Evolutionary conservation across 495 filamentous ascomycete species (phyloP).

Genomic region (Tuber indicum): DNA sequence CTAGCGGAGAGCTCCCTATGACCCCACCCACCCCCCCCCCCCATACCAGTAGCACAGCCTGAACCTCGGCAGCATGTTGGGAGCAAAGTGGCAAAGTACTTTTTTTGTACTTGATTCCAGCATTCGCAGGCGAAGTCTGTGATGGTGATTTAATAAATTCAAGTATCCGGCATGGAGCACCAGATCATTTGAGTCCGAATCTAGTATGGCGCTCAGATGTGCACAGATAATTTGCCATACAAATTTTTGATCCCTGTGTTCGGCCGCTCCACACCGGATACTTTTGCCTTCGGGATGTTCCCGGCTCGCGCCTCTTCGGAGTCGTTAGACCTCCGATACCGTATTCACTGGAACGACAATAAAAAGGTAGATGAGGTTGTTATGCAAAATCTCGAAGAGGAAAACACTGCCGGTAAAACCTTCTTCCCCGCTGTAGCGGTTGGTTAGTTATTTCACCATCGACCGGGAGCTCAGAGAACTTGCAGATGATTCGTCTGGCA

Average conservation of each 20-base stretch:
- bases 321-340: not conserved
- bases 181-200: not conserved
- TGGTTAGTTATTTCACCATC: constrained; percentile 3
- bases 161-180: not conserved
- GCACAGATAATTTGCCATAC: not conserved
- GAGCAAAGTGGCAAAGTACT: not conserved
- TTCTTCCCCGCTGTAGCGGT: not conserved
- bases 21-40: not conserved
- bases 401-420: constrained; percentile 1
- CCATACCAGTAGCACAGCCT: not conserved
- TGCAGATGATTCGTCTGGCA: not conserved
- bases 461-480: not conserved
- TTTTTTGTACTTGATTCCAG: not conserved
- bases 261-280: not conserved
- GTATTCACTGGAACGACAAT: not conserved
- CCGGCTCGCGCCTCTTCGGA: constrained; percentile 6
- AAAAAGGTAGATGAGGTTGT: constrained; percentile 4
- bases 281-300: constrained; percentile 3
- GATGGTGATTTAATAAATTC: not conserved
- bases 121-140: not conserved
- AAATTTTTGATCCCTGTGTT: not conserved
- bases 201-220: not conserved
- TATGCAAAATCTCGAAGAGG: constrained; percentile 5
- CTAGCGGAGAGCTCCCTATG: not conserved
- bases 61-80: not conserved